A percentile compares a stretch with the other conserved stretches of the same genome.
Evolutionary conservation across 768 basidiomycete genomes (phyloP).

Genomic region (Suillus subaureus): DNA sequence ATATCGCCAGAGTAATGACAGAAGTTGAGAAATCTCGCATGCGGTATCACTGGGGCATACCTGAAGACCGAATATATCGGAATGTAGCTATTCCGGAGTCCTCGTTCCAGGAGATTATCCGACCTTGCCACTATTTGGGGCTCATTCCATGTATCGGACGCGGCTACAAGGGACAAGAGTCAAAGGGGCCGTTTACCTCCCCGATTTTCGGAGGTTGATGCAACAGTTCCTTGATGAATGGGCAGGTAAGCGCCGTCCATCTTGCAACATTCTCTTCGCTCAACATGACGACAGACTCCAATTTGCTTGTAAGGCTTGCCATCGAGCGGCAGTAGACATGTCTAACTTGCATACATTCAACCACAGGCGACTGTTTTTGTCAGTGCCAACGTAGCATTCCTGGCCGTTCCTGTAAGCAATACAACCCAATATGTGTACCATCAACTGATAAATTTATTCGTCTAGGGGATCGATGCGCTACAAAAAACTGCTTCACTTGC

Average conservation of each 20-base stretch:
- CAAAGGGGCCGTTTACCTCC: too few species aligned
- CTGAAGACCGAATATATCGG: conserved; percentile 12
- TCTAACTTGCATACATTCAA: too few species aligned
- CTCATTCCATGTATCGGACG: conserved; percentile 22
- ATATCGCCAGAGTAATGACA: conserved; percentile 23
- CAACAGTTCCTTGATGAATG: conserved; percentile 25
- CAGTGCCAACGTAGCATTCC: too few species aligned
- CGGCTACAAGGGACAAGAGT: conserved; percentile 14
- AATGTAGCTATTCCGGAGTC: conserved; percentile 12
- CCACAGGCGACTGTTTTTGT: too few species aligned
- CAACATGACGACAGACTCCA: conserved; percentile 18
- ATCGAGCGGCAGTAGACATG: background rate
- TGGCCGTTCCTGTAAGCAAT: too few species aligned
- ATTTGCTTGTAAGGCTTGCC: conserved; percentile 17
- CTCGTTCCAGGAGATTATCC: conserved; percentile 18
- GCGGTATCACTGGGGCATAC: conserved; percentile 18
- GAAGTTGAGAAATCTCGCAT: conserved; percentile 16
- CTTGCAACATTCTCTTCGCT: background rate
- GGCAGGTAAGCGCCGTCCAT: conserved; percentile 21
- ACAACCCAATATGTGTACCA: background rate
- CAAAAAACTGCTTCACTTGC: conserved; percentile 19
- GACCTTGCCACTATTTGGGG: conserved; percentile 20
- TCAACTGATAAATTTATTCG: background rate
- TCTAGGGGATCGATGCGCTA: background rate
- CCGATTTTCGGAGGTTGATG: conserved; percentile 5